These are phyloP conservation scores for Xylariaceae sp. DNA, from an alignment of 2,329 filamentous ascomycete species.

Conservation along the genomic window DNA sequence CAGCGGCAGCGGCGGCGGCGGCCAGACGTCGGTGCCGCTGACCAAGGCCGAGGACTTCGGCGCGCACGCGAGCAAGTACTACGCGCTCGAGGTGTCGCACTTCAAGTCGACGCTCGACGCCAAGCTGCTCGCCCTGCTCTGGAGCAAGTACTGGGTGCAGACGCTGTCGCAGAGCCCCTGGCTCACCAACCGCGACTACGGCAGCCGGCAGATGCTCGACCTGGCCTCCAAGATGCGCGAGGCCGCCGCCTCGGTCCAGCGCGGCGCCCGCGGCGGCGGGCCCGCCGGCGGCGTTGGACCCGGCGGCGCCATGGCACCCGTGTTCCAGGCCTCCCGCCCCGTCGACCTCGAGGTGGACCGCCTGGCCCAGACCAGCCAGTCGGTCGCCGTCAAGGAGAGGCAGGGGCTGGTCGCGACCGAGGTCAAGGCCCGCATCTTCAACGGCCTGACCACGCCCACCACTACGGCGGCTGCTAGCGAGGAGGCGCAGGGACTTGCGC, in stretches of 20 bases:
- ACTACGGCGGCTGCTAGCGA: background rate
- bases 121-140: constrained; percentile 77
- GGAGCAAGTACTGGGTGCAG: constrained; percentile 99
- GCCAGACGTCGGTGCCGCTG: constrained; percentile 65
- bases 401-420: constrained; percentile 25
- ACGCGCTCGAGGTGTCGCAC: constrained; percentile 82
- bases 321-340: constrained; percentile 6
- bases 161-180: constrained; percentile 87
- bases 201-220: constrained; percentile 86
- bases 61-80: constrained; percentile 84
- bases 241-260: constrained; percentile 37
- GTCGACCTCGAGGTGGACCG: constrained; percentile 22
- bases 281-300: background rate
- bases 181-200: constrained; percentile 87
- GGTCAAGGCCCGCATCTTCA: constrained; percentile 25
- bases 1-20: constrained; percentile 28
- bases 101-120: constrained; percentile 91
- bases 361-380: constrained; percentile 21
- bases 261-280: constrained; percentile 22
- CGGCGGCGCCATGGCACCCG: constrained; percentile 1
- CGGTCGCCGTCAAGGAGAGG: constrained; percentile 26
- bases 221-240: constrained; percentile 74
- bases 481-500: no score
- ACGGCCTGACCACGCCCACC: constrained; percentile 14
- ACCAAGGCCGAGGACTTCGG: constrained; percentile 94